These are phyloP conservation scores for Sarocladium oryzae DNA, from an alignment of 2,329 filamentous ascomycete species.

Conservation along the genomic window DNA sequence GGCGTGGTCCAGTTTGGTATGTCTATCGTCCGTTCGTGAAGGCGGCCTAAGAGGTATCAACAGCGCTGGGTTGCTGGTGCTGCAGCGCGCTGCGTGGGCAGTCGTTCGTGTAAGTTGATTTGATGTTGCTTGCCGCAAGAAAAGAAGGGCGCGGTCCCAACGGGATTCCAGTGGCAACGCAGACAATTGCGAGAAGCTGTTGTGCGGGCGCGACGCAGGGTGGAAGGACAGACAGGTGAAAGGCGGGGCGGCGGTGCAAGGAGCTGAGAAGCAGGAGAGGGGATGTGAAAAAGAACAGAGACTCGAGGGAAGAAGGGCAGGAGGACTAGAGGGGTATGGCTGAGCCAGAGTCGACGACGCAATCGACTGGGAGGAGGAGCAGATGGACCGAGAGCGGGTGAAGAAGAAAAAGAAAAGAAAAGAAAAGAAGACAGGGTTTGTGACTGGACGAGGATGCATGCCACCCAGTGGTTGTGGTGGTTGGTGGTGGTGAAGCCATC, in stretches of 20 bases:
- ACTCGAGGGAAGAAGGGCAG: not conserved
- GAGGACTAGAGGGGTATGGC: not conserved
- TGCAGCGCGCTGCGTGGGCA: not conserved
- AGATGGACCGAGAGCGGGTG: not conserved
- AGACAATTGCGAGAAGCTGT: not conserved
- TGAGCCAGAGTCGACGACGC: not conserved
- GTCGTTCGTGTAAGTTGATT: not conserved
- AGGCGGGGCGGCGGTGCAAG: constrained; percentile 1
- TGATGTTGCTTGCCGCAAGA: not conserved
- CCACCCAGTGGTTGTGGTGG: not conserved
- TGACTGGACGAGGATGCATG: not conserved
- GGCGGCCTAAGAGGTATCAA: too few relatives aligned
- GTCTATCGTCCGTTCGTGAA: too few relatives aligned
- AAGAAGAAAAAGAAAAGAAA: not conserved
- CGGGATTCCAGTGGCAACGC: not conserved
- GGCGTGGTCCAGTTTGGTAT: not conserved
- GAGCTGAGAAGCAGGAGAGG: constrained; percentile 5
- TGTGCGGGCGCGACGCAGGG: not conserved
- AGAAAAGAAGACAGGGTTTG: not conserved
- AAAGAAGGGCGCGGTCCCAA: not conserved
- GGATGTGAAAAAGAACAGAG: not conserved
- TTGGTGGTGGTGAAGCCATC: constrained; percentile 7
- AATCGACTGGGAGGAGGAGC: constrained; percentile 1
- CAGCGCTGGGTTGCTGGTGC: too few relatives aligned
- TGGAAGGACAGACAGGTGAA: not conserved